These are phyloP conservation scores for Fomitopsis serialis DNA, from an alignment of 768 basidiomycete species.

Conservation along the genomic window DNA sequence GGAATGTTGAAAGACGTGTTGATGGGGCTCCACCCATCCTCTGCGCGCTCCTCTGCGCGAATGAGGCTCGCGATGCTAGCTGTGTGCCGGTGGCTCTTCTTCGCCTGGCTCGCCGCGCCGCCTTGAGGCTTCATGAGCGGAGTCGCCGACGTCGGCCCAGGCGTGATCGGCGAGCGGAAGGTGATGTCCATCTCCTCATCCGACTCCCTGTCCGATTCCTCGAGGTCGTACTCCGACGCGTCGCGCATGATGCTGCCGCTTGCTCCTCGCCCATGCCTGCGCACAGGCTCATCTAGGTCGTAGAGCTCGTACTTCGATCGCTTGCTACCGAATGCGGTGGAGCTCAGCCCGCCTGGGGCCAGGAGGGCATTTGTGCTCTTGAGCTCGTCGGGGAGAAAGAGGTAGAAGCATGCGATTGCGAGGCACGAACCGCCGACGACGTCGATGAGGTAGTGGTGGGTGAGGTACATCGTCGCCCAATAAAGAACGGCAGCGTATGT, in stretches of 20 bases:
- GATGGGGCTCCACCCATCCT: slow-evolving; percentile 82
- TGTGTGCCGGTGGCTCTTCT: slow-evolving; percentile 65
- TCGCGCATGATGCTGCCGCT: slow-evolving; percentile 31
- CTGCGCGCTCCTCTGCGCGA: slow-evolving; percentile 69
- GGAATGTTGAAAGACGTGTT: slow-evolving; percentile 49
- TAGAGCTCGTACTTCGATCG: slow-evolving; percentile 72
- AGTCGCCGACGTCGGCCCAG: slow-evolving; percentile 28
- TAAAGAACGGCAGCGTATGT: slow-evolving; percentile 81
- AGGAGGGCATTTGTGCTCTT: slow-evolving; percentile 47
- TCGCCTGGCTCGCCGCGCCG: slow-evolving; percentile 18
- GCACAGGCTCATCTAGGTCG: slow-evolving; percentile 60
- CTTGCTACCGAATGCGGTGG: slow-evolving; percentile 18
- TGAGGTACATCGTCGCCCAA: slow-evolving; percentile 99
- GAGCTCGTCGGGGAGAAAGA: slow-evolving; percentile 80
- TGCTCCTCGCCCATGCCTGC: slow-evolving; percentile 22
- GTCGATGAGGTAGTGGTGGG: slow-evolving; percentile 98
- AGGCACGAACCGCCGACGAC: slow-evolving; percentile 92
- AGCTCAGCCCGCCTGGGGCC: slow-evolving; percentile 42
- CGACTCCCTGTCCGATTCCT: slow-evolving; percentile 41
- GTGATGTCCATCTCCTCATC: slow-evolving; percentile 68
- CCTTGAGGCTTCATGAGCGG: slow-evolving; percentile 29
- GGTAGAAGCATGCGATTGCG: slow-evolving; percentile 81
- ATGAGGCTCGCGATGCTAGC: slow-evolving; percentile 83
- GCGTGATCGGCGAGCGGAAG: slow-evolving; percentile 57
- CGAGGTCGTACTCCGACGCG: slow-evolving; percentile 51